Base-by-base conservation (phyloP, 768 basidiomycete species). In the Leucocoprinus birnbaumii region DNA sequence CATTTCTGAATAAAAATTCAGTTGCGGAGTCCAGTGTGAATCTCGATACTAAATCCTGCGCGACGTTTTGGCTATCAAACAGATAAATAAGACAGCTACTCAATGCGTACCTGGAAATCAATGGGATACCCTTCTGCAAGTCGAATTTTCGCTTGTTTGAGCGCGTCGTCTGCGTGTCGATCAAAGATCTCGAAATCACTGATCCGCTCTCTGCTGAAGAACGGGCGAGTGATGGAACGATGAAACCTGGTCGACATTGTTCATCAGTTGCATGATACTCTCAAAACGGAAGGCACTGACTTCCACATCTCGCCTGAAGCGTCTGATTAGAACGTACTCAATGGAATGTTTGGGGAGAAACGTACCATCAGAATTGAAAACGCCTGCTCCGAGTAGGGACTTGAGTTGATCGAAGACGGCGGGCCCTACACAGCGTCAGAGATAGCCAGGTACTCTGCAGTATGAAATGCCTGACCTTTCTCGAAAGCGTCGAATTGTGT, bases 21-120 rank as follows among this genome's bases (percentile, higher is more conserved):
- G 86, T 85, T 1, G 87, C 84, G 0, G 86, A 74, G 63, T 90
- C 88, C 38, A 89, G 74, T 11, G 85, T 80, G 64, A 89, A 87
- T 10, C 87, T 80, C 14, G 80, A 68, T 60, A 77, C 87, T 2
- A 89, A 72, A 61, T 89, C 88, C 64, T 90, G 85, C 1, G 78
- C 80, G 31, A 5, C 11, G 11, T 77, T 43, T 40, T 11, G 3
- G 26, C 26, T 9, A 21, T 10, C 27, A 16, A 27, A 56, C 49
- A 41, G 16, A 3, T 25, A 38, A 48, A 21, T 49, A 31, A 16
- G 16, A 38, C 26, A 40, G 27, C 3, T 19, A 14, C 14, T 24
- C 26, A 21, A 4, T n/a, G 10, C 27, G 27, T 67, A 81, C 84
- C 68, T 85, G 85, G 56, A 87, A 79, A 58, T 87, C 83, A 13